Conservation (phyloP, 345 rosid genomes). For the Citrus hindsii region DNA sequence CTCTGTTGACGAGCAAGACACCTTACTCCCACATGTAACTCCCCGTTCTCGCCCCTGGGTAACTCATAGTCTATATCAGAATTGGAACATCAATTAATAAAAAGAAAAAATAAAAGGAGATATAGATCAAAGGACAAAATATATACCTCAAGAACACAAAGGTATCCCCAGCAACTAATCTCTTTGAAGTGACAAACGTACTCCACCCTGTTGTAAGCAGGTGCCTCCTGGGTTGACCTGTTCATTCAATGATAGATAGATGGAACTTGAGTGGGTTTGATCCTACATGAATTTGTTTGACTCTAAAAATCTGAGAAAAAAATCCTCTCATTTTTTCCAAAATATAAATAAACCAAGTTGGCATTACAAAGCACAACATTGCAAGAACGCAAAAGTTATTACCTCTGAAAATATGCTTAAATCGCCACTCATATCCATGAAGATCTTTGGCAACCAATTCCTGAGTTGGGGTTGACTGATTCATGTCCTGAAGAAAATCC, state of each 20-base stretch:
- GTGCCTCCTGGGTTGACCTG: constrained; percentile 95
- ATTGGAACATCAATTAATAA: neutral
- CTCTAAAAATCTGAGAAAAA: neutral
- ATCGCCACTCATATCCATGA: constrained; percentile 90
- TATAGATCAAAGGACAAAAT: neutral
- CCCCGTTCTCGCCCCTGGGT: constrained; percentile 66
- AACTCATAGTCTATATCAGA: neutral
- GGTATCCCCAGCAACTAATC: constrained; percentile 83
- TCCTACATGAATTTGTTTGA: neutral
- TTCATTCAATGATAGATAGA: constrained; percentile 16
- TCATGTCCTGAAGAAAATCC: constrained; percentile 66
- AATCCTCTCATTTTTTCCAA: neutral
- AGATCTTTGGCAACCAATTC: constrained; percentile 91
- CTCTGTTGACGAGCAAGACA: constrained; percentile 65
- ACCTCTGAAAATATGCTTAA: constrained; percentile 96
- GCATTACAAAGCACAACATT: neutral
- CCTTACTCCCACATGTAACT: constrained; percentile 76
- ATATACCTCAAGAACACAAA: constrained; percentile 82
- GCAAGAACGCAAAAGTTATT: neutral
- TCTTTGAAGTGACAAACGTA: constrained; percentile 85
- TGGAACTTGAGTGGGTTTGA: neutral
- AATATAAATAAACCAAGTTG: neutral
- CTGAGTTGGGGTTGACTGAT: constrained; percentile 82
- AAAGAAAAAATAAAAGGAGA: neutral
- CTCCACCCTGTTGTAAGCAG: constrained; percentile 97